Percentiles rank a stretch among this genome's conserved stretches.
These are phyloP conservation scores for Crepidotus variabilis DNA, from an alignment of 768 basidiomycete genomes.

Conservation along the genomic window DNA sequence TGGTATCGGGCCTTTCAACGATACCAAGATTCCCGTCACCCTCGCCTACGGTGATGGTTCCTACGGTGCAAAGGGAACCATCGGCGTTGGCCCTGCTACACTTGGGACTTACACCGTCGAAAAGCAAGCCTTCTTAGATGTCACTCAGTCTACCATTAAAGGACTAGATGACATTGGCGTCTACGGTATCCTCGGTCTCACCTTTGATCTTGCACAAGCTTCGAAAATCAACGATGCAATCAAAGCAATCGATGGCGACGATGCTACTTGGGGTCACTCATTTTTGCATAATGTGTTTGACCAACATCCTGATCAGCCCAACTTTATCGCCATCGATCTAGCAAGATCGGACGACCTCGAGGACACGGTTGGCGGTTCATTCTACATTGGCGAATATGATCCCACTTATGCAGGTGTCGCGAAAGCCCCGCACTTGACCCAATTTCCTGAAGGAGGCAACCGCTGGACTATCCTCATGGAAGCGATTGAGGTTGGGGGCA, in stretches of 20 bases:
- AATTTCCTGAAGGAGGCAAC: conserved; percentile 28
- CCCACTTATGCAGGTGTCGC: conserved; percentile 26
- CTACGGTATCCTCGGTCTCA: conserved; percentile 31
- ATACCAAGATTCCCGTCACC: conserved; percentile 23
- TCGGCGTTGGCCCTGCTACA: conserved; percentile 27
- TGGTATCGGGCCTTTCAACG: conserved; percentile 29
- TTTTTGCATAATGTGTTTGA: conserved; percentile 37
- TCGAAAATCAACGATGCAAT: conserved; percentile 26
- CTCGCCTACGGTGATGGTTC: conserved; percentile 32
- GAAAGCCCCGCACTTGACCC: conserved; percentile 25
- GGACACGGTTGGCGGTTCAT: conserved; percentile 34
- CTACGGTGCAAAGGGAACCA: conserved; percentile 30
- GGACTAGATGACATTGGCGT: conserved; percentile 20
- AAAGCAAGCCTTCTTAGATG: conserved; percentile 30
- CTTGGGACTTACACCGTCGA: conserved; percentile 26
- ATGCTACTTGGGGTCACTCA: conserved; percentile 29
- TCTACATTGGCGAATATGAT: conserved; percentile 41
- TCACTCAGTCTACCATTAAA: conserved; percentile 10
- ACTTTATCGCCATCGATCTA: conserved; percentile 39
- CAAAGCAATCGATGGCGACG: conserved; percentile 17
- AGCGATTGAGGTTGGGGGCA: conserved; percentile 30
- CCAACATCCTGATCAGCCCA: conserved; percentile 28
- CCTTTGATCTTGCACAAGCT: conserved; percentile 25
- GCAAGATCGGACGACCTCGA: conserved; percentile 36
- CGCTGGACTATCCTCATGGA: conserved; percentile 42